Conservation (phyloP, 73 alveolate genomes). For the Symbiodinium natans region DNA sequence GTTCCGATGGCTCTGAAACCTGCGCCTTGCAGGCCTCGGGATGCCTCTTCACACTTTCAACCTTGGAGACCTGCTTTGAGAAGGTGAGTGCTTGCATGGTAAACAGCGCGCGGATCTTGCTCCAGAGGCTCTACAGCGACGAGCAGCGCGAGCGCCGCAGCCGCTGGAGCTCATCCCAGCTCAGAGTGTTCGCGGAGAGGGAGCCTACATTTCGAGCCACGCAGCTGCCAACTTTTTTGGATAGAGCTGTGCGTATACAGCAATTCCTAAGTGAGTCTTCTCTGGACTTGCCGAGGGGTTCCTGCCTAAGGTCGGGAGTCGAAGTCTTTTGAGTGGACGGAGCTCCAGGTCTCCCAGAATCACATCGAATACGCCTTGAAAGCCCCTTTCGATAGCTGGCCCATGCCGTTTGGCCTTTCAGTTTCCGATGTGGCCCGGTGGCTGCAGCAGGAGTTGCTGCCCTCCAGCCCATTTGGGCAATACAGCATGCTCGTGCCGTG, state of each 20-base stretch:
- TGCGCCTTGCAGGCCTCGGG: slow-evolving; percentile 11
- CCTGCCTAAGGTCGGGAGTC: slow-evolving; percentile 16
- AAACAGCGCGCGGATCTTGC: too few species aligned
- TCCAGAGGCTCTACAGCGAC: not conserved
- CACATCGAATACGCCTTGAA: not conserved
- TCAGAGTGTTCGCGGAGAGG: not conserved
- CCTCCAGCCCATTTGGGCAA: not conserved
- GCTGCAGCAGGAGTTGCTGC: not conserved
- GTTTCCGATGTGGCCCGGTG: not conserved
- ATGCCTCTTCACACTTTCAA: too few species aligned
- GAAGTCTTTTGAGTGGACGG: slow-evolving; percentile 5
- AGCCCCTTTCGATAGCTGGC: not conserved
- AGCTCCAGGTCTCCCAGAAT: not conserved
- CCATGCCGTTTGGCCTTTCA: not conserved
- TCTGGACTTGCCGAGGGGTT: too few species aligned
- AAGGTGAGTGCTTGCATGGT: too few species aligned
- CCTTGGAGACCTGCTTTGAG: too few species aligned
- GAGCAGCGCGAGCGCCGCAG: not conserved
- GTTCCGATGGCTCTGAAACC: not conserved
- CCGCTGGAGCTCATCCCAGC: not conserved
- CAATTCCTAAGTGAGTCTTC: too few species aligned
- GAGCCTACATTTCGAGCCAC: not conserved
- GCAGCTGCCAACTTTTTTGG: not conserved
- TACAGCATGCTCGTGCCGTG: slow-evolving; percentile 47
- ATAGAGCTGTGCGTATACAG: too few species aligned